Conservation (phyloP, 345 rosid genomes). For the Lepidium aucheri region DNA sequence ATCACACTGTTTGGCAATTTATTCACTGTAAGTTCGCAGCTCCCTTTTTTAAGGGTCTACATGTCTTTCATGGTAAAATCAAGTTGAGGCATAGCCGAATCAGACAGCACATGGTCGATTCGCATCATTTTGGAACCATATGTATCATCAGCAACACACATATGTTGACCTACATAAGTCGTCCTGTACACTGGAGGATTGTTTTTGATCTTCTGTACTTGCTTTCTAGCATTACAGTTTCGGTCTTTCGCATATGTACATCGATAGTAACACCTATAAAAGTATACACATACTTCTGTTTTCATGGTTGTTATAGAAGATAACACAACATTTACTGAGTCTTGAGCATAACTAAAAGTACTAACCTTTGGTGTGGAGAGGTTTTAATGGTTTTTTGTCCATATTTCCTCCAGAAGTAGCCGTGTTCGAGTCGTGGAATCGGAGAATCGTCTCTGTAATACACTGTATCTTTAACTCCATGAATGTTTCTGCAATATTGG, state of each 20-base stretch:
- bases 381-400: slow-evolving; percentile 37
- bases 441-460: background rate
- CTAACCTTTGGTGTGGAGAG: slow-evolving; percentile 27
- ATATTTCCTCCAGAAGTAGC: slow-evolving; percentile 41
- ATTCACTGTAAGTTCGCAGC: too few species aligned
- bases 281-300: background rate
- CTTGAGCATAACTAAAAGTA: too few species aligned
- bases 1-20: too few species aligned
- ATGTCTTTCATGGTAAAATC: too few species aligned
- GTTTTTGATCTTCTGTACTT: slow-evolving; percentile 28
- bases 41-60: too few species aligned
- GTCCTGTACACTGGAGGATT: slow-evolving; percentile 25
- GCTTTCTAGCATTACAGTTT: slow-evolving; percentile 36
- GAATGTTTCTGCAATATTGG: background rate
- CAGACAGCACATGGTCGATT: background rate
- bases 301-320: background rate
- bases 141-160: slow-evolving; percentile 1
- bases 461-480: background rate
- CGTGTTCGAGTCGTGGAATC: slow-evolving; percentile 4
- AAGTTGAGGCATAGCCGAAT: background rate
- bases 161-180: slow-evolving; percentile 30
- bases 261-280: slow-evolving; percentile 33
- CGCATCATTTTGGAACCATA: slow-evolving; percentile 6
- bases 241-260: slow-evolving; percentile 36
- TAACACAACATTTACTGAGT: background rate